A percentile compares a stretch with the other conserved stretches of the same genome.
These are phyloP conservation scores for Linderniella brevidens DNA, from an alignment of 257 asterid species.

Conservation along the genomic window DNA sequence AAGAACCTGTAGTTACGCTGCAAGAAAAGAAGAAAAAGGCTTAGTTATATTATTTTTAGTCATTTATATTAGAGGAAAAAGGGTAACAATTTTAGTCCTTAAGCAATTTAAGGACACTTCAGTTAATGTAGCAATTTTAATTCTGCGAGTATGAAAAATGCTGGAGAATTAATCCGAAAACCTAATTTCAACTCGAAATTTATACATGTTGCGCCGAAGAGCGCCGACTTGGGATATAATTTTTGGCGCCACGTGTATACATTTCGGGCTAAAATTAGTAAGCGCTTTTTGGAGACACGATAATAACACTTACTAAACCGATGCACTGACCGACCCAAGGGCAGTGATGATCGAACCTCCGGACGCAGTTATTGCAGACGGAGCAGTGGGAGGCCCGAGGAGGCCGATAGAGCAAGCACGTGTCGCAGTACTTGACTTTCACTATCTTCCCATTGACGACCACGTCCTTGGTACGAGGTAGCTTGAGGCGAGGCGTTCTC, in stretches of 20 bases:
- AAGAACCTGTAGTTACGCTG: slow-evolving; percentile 87
- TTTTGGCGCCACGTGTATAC: too few relatives aligned
- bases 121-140: too few relatives aligned
- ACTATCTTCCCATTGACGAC: slow-evolving; percentile 56
- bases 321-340: slow-evolving; percentile 97
- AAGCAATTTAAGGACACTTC: too few relatives aligned
- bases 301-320: slow-evolving; percentile 54
- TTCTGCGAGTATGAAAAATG: too few relatives aligned
- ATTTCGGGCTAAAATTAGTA: too few relatives aligned
- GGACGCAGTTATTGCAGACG: slow-evolving; percentile 90
- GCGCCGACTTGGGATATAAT: too few relatives aligned
- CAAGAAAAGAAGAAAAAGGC: slow-evolving; percentile 13
- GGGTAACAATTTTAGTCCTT: too few relatives aligned
- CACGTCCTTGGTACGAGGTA: slow-evolving; percentile 65
- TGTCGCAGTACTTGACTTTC: slow-evolving; percentile 69
- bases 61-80: too few relatives aligned
- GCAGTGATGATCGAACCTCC: slow-evolving; percentile 82
- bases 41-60: slow-evolving; percentile 1
- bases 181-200: too few relatives aligned
- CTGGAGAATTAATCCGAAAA: too few relatives aligned
- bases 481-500: slow-evolving; percentile 51
- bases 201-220: too few relatives aligned
- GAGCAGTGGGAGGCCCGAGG: slow-evolving; percentile 97
- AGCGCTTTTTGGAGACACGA: too few relatives aligned
- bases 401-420: slow-evolving; percentile 84